Percentiles rank a stretch among this genome's conserved stretches.
Conservation (phyloP, 2,329 filamentous ascomycete genomes). For the Sporothrix dimorphospora region DNA sequence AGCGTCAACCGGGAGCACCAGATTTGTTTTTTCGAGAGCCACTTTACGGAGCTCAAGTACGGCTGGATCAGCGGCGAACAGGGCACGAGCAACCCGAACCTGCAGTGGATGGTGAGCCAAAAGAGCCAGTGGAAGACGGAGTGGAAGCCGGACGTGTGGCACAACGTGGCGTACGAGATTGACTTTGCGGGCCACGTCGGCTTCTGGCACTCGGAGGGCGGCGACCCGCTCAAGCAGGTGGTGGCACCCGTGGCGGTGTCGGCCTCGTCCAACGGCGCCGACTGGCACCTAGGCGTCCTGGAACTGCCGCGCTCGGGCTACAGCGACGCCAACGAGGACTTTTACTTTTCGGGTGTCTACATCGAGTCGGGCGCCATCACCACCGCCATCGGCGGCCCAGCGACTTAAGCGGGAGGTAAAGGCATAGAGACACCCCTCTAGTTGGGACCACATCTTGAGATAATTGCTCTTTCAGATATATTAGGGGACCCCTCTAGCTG, state of each 20-base stretch:
- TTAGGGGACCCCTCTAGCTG: neutral
- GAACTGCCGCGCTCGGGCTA: conserved; percentile 63
- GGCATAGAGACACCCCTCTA: neutral
- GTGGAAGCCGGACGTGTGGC: conserved; percentile 68
- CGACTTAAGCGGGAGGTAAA: neutral
- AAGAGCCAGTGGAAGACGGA: conserved; percentile 64
- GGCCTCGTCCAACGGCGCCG: conserved; percentile 67
- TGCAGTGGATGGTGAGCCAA: conserved; percentile 67
- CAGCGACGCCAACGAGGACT: conserved; percentile 62
- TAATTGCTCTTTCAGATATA: too few species aligned
- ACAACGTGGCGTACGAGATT: conserved; percentile 76
- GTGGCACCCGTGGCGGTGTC: conserved; percentile 63
- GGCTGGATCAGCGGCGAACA: conserved; percentile 59
- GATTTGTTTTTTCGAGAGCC: conserved; percentile 64
- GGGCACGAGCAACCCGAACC: conserved; percentile 52
- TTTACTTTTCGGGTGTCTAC: conserved; percentile 73
- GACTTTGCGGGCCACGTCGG: conserved; percentile 67
- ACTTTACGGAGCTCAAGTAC: conserved; percentile 76
- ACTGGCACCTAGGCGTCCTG: conserved; percentile 74
- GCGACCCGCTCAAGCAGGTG: conserved; percentile 58
- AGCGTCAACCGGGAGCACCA: conserved; percentile 68
- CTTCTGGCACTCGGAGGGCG: conserved; percentile 71
- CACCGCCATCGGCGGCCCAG: conserved; percentile 37
- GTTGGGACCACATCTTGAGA: too few species aligned
- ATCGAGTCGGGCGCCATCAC: conserved; percentile 59